Conservation (phyloP, 306 rosid species). For the Vigna unguiculata region DNA sequence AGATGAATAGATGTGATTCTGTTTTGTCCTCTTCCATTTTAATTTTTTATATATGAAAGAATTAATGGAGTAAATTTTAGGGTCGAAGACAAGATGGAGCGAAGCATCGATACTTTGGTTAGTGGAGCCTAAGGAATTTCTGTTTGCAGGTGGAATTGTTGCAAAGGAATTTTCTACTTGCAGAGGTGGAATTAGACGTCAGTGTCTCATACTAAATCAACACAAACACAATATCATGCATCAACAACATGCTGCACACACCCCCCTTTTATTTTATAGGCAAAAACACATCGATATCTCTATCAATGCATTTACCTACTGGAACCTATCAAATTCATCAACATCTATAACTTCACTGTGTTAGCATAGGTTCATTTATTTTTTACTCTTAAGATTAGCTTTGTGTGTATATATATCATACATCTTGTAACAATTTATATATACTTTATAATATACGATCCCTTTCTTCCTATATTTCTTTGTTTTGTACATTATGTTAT, state of each 20-base stretch:
- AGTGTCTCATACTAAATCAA: conserved; percentile 13
- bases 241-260: background rate
- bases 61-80: too few relatives aligned
- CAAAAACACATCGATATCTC: background rate
- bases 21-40: too few relatives aligned
- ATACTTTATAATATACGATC: too few relatives aligned
- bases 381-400: too few relatives aligned
- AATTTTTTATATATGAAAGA: too few relatives aligned
- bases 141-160: conserved; percentile 13
- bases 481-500: too few relatives aligned
- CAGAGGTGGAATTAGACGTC: conserved; percentile 30
- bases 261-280: background rate
- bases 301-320: background rate
- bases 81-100: background rate
- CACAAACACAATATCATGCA: background rate
- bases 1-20: too few relatives aligned
- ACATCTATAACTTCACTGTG: conserved; percentile 1
- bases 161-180: conserved; percentile 7
- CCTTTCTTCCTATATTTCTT: too few relatives aligned
- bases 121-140: conserved; percentile 25
- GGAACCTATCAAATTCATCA: background rate
- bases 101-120: conserved; percentile 26
- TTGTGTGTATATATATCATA: too few relatives aligned
- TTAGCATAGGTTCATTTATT: too few relatives aligned
- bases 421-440: too few relatives aligned